These are phyloP conservation scores for Laguncularia racemosa DNA, from an alignment of 345 rosid genomes.

Conservation along the genomic window DNA sequence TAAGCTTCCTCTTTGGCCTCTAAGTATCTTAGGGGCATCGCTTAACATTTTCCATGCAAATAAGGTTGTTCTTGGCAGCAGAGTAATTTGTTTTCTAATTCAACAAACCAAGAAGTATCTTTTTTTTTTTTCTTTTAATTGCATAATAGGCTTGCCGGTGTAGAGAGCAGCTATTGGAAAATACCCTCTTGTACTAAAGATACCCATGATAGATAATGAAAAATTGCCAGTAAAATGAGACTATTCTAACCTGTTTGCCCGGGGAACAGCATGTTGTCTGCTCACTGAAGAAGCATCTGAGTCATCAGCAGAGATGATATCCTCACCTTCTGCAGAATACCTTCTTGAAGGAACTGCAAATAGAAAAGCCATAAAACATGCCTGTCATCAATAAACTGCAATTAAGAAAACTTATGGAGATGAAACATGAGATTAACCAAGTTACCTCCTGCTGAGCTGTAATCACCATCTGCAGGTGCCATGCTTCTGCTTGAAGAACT, in stretches of 20 bases:
- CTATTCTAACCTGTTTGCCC: constrained; percentile 50
- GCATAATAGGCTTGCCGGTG: too few relatives aligned
- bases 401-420: not conserved
- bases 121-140: too few relatives aligned
- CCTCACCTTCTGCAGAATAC: constrained; percentile 39
- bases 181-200: not conserved
- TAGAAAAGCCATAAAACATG: not conserved
- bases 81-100: too few relatives aligned
- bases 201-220: not conserved
- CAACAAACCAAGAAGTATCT: too few relatives aligned
- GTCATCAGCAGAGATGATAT: constrained; percentile 36
- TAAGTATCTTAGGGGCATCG: too few relatives aligned
- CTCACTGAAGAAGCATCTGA: constrained; percentile 22
- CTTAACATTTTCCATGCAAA: too few relatives aligned
- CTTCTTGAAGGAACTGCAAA: constrained; percentile 46
- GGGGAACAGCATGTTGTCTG: constrained; percentile 37
- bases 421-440: not conserved
- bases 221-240: not conserved
- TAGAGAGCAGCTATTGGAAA: too few relatives aligned
- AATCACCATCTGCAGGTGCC: constrained; percentile 45
- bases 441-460: constrained; percentile 53
- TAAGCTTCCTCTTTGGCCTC: too few relatives aligned
- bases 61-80: too few relatives aligned
- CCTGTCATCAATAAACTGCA: too few relatives aligned
- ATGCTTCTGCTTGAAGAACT: constrained; percentile 51